Evolutionary conservation across 2,329 filamentous ascomycete genomes (phyloP).

Genomic region (Claviceps purpurea): DNA sequence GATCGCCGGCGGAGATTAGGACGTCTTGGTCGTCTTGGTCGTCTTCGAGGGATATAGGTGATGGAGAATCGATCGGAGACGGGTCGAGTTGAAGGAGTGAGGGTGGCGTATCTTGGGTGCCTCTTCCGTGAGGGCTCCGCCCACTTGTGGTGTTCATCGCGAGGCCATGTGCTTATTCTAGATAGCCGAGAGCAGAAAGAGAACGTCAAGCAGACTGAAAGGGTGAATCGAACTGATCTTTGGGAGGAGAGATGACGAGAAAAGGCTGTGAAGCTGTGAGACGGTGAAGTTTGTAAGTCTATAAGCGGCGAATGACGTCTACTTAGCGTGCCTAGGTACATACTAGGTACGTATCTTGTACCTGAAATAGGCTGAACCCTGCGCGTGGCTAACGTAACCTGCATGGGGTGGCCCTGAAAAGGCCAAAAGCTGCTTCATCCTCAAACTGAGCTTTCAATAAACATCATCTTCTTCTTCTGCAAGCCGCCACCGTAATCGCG

Average conservation of each 20-base stretch:
- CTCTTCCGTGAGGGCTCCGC: constrained; percentile 16
- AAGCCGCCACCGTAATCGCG: background rate
- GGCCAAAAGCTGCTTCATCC: no score
- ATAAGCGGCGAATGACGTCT: no score
- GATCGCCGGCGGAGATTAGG: constrained; percentile 18
- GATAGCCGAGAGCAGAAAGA: background rate
- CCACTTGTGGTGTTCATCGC: constrained; percentile 8
- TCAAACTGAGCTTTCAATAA: background rate
- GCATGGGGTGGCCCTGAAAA: no score
- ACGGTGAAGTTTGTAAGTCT: no score
- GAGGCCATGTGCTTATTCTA: background rate
- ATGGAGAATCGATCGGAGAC: constrained; percentile 53
- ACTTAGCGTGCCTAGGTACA: background rate
- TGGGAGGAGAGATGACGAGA: no score
- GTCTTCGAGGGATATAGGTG: constrained; percentile 15
- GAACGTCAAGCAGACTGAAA: background rate
- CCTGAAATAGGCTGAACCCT: background rate
- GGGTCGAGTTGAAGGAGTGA: constrained; percentile 72
- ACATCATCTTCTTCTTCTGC: background rate
- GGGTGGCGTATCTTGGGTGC: constrained; percentile 41
- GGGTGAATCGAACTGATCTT: no score
- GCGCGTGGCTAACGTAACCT: no score
- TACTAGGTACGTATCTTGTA: background rate
- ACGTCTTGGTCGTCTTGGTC: constrained; percentile 10
- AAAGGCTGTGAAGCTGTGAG: no score